These are phyloP conservation scores for Casuarina cunninghamiana DNA, from an alignment of 306 rosid genomes.

Conservation along the genomic window DNA sequence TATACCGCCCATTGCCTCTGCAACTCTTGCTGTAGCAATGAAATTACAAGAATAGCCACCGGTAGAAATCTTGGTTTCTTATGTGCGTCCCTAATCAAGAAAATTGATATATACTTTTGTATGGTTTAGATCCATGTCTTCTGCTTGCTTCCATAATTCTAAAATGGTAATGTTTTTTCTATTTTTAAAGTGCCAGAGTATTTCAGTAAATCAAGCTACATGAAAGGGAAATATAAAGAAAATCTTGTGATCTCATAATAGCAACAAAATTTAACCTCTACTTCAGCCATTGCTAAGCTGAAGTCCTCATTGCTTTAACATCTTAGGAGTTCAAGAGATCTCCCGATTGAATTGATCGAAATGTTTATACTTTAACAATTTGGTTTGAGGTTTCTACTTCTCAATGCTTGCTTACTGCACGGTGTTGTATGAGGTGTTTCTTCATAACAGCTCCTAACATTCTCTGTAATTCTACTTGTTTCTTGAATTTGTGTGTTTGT, in stretches of 20 bases:
- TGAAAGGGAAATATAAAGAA: background rate
- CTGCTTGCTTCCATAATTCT: background rate
- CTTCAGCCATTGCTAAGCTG: background rate
- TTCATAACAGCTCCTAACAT: background rate
- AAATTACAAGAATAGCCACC: background rate
- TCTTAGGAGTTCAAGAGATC: background rate
- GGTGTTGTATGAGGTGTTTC: background rate
- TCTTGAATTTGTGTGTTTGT: background rate
- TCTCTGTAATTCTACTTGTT: background rate
- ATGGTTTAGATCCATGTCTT: background rate
- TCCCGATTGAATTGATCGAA: background rate
- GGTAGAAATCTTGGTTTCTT: background rate
- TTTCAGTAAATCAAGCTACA: background rate
- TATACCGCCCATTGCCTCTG: background rate
- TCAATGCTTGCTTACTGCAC: background rate
- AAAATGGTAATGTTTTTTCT: background rate
- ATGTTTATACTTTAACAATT: background rate
- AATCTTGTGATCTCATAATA: background rate
- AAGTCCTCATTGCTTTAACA: background rate
- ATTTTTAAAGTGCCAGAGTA: background rate
- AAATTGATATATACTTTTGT: background rate
- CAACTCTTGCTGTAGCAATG: background rate
- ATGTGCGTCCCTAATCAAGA: background rate
- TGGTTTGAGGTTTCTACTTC: background rate
- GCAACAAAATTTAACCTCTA: background rate